These are phyloP conservation scores for Kluyveromyces lactis DNA, from an alignment of 805 yeast species.

Conservation along the genomic window DNA sequence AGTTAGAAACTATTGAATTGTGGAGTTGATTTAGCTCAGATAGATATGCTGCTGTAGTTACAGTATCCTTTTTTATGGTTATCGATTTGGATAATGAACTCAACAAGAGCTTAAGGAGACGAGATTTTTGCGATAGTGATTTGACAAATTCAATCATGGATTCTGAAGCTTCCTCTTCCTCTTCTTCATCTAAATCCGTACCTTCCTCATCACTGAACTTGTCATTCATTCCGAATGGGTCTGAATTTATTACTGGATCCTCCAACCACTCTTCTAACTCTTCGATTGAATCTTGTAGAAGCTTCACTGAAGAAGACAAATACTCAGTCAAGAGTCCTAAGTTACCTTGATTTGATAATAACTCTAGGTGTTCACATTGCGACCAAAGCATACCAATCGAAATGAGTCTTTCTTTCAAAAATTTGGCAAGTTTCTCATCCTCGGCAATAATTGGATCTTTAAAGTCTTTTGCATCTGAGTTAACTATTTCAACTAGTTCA, in stretches of 20 bases:
- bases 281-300: conserved; percentile 54
- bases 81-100: conserved; percentile 51
- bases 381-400: conserved; percentile 68
- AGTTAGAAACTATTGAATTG: conserved; percentile 33
- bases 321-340: conserved; percentile 43
- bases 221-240: conserved; percentile 44
- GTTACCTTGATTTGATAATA: conserved; percentile 40
- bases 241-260: conserved; percentile 42
- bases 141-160: conserved; percentile 34
- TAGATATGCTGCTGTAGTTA: conserved; percentile 33
- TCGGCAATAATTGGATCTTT: conserved; percentile 6
- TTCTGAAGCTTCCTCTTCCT: conserved; percentile 24
- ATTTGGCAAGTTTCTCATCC: conserved; percentile 15
- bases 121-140: conserved; percentile 37
- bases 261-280: conserved; percentile 67
- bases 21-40: conserved; percentile 42
- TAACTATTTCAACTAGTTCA: not conserved
- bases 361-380: conserved; percentile 43
- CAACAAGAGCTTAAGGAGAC: conserved; percentile 49
- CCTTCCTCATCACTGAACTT: conserved; percentile 23
- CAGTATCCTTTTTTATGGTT: conserved; percentile 18
- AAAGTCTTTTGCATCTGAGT: conserved; percentile 1
- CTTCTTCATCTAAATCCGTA: conserved; percentile 27
- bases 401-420: conserved; percentile 38
- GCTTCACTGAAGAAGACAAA: conserved; percentile 27